Conservation (phyloP, 441 rosid species). For the Jatropha podagrica region DNA sequence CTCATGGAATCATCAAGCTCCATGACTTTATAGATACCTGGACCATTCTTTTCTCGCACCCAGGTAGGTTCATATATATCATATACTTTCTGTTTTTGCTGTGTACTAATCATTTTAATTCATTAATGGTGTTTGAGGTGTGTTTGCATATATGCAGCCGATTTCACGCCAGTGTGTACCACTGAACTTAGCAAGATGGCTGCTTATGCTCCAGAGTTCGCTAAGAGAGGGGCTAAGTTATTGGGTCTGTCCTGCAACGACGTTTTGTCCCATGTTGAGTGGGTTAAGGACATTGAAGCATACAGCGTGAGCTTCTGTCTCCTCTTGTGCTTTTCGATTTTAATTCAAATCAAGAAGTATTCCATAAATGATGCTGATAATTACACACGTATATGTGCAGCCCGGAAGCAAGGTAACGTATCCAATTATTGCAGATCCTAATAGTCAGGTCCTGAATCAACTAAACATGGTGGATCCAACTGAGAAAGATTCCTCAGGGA, state of each 20-base stretch:
- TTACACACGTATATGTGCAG: conserved; percentile 29
- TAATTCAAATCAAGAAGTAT: too few relatives aligned
- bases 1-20: conserved; percentile 63
- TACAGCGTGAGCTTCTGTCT: conserved; percentile 36
- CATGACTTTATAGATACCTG: conserved; percentile 61
- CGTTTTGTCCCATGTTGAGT: conserved; percentile 52
- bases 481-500: conserved; percentile 49
- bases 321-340: neutral
- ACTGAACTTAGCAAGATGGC: conserved; percentile 80
- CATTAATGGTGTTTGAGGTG: neutral
- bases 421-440: conserved; percentile 73
- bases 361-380: neutral
- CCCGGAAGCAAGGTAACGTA: conserved; percentile 64
- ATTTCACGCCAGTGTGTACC: conserved; percentile 85
- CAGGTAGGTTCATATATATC: conserved; percentile 25
- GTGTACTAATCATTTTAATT: neutral
- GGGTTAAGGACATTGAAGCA: conserved; percentile 82
- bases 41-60: conserved; percentile 87
- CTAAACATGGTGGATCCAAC: conserved; percentile 85
- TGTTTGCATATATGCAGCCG: conserved; percentile 38
- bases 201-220: conserved; percentile 47
- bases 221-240: conserved; percentile 63
- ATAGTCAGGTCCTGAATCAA: conserved; percentile 47
- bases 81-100: neutral
- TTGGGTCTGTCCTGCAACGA: conserved; percentile 81